Evolutionary conservation across 2,329 filamentous ascomycete genomes (phyloP).

Genomic region (Penicillium sp.): DNA sequence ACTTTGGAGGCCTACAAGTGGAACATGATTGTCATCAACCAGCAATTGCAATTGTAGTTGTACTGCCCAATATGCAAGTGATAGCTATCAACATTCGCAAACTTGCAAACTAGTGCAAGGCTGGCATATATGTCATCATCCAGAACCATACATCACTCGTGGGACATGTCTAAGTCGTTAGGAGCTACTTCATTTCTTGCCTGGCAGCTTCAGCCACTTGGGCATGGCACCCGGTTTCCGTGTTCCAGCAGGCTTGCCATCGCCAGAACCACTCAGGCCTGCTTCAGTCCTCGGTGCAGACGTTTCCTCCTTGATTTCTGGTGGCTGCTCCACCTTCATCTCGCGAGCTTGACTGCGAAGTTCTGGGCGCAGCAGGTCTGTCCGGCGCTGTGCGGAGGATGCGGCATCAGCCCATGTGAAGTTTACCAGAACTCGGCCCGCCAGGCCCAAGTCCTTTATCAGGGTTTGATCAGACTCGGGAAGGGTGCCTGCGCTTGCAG

Average conservation of each 20-base stretch:
- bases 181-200: slow-evolving; percentile 57
- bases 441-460: slow-evolving; percentile 66
- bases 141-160: slow-evolving; percentile 3
- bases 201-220: slow-evolving; percentile 67
- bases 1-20: neutral
- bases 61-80: neutral
- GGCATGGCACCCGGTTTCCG: slow-evolving; percentile 47
- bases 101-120: neutral
- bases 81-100: neutral
- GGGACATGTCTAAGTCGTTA: neutral
- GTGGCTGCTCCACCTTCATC: slow-evolving; percentile 48
- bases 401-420: slow-evolving; percentile 67
- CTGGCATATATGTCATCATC: slow-evolving; percentile 4
- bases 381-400: slow-evolving; percentile 44
- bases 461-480: slow-evolving; percentile 42
- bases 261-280: slow-evolving; percentile 29
- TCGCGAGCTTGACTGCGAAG: slow-evolving; percentile 60
- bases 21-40: neutral
- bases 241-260: slow-evolving; percentile 27
- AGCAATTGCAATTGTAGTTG: neutral
- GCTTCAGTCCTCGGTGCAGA: slow-evolving; percentile 3
- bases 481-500: slow-evolving; percentile 27
- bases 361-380: slow-evolving; percentile 56
- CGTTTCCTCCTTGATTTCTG: slow-evolving; percentile 48
- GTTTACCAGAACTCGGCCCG: slow-evolving; percentile 66